Evolutionary conservation across 768 basidiomycete species (phyloP).

Genomic region (Piloderma croceum): DNA sequence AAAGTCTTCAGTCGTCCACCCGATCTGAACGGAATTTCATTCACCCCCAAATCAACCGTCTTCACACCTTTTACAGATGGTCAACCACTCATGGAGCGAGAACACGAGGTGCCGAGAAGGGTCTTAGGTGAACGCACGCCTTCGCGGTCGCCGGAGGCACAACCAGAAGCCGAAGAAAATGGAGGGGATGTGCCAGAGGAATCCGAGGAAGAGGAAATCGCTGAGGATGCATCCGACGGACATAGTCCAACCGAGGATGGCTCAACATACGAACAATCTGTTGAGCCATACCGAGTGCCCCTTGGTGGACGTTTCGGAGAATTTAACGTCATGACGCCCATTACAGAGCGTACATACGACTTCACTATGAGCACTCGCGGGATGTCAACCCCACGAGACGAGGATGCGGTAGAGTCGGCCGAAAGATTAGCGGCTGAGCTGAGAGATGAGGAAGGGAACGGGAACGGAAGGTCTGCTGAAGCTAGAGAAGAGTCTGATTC

Average conservation of each 20-base stretch:
- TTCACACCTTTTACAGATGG: slow-evolving; percentile 37
- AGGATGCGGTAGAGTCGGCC: slow-evolving; percentile 44
- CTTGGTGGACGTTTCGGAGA: slow-evolving; percentile 72
- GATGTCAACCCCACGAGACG: slow-evolving; percentile 25
- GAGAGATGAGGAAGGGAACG: slow-evolving; percentile 18
- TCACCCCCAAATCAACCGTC: slow-evolving; percentile 39
- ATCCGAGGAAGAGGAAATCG: slow-evolving; percentile 25
- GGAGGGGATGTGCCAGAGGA: slow-evolving; percentile 25
- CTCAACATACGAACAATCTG: slow-evolving; percentile 11
- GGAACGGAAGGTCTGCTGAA: slow-evolving; percentile 11
- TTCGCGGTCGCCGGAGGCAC: slow-evolving; percentile 2
- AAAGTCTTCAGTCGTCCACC: slow-evolving; percentile 73
- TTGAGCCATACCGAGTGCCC: slow-evolving; percentile 35
- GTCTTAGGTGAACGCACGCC: slow-evolving; percentile 21
- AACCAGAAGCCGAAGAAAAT: slow-evolving; percentile 19
- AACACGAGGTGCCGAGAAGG: slow-evolving; percentile 21
- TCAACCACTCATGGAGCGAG: slow-evolving; percentile 30
- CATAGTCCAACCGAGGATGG: slow-evolving; percentile 16
- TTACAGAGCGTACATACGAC: slow-evolving; percentile 91
- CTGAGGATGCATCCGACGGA: slow-evolving; percentile 27
- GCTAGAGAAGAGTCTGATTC: slow-evolving; percentile 8
- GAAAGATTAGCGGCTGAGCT: slow-evolving; percentile 46
- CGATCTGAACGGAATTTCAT: slow-evolving; percentile 38
- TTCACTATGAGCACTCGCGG: slow-evolving; percentile 60
- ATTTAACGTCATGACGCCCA: slow-evolving; percentile 95